Evolutionary conservation across 2,329 filamentous ascomycete species (phyloP), one percentile per base, ranked within the genome.

Genomic region (Podosphaera leucotricha): DNA sequence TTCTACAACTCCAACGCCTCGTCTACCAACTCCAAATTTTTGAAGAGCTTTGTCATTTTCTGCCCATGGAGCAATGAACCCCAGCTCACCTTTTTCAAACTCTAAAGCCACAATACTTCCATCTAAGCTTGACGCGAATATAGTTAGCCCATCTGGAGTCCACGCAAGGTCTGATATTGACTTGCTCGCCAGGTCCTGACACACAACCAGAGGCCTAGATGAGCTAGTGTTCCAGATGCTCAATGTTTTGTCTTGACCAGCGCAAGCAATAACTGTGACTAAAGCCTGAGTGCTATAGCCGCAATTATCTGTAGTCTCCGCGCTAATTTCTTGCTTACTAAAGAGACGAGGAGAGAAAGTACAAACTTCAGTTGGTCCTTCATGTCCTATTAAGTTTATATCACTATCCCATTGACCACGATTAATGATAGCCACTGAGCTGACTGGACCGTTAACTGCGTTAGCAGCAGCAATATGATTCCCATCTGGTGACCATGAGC

Each of bases 201-300:
- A 70, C 43, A 95, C 85, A 18, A 94, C 77, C 18, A 95, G 77
- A 0, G 90, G 90, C 19, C 90, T 69, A 0, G 90, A 86, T 20
- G 83, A 92, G 56, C 85, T 93, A 1, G 92, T 98, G 54, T 94
- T 95, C 90, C 90, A 98, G 33, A 98, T 79, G 55, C 84, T 94
- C 37, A 98, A 63, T 2, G 86, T 90, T 61, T 94, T 95, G 59
- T 98, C 90, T 55, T 93, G 90, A 2, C 90, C 92, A 5, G 87
- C 90, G 49, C 87, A 95, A 7, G 92, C 90, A 53, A 98, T 92
- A 0, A 98, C 87, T 0, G 87, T 95, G 2, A 94, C 84, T 15
- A 75, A 69, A 54, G 55, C 63, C 52, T 62, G 61, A 7, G 66
- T 62, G 24, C 58, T 60, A 43, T 64, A 61, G 1, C 66, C 66